A percentile compares a stretch with the other conserved stretches of the same genome.
These are phyloP conservation scores for Colletotrichum shisoi DNA, from an alignment of 2,329 filamentous ascomycete species.

Conservation along the genomic window DNA sequence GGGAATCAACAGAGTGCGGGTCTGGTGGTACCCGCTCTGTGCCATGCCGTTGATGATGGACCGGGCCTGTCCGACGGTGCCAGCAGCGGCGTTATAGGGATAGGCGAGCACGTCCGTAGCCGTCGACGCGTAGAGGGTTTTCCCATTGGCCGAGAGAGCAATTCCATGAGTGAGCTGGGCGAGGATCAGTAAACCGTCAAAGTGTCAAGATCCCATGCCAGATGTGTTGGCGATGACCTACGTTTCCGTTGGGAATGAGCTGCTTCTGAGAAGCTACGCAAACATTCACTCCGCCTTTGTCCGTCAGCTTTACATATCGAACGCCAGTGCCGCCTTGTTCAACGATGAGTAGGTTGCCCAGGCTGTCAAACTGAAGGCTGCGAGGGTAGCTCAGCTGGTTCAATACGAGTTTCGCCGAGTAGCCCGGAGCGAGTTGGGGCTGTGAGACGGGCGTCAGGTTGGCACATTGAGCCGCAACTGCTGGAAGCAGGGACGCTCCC, in stretches of 20 bases:
- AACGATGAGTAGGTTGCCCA: conserved; percentile 51
- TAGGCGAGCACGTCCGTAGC: conserved; percentile 67
- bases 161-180: conserved; percentile 64
- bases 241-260: conserved; percentile 44
- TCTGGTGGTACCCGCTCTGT: conserved; percentile 65
- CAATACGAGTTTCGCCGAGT: conserved; percentile 44
- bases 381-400: conserved; percentile 45
- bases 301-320: conserved; percentile 47
- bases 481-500: conserved; percentile 18
- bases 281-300: conserved; percentile 44
- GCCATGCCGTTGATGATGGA: conserved; percentile 61
- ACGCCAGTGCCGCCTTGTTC: conserved; percentile 47
- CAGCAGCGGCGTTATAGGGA: conserved; percentile 66
- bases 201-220: neutral
- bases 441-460: conserved; percentile 31
- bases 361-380: conserved; percentile 48
- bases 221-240: conserved; percentile 34
- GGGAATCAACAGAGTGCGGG: conserved; percentile 72
- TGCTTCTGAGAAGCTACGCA: conserved; percentile 45
- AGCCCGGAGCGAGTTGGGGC: conserved; percentile 41
- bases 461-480: conserved; percentile 29
- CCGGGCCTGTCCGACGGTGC: conserved; percentile 58
- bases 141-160: conserved; percentile 61
- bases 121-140: conserved; percentile 66
- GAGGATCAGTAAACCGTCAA: neutral